Percentiles rank a stretch among this genome's conserved stretches.
Conservation (phyloP, 2,329 filamentous ascomycete species). For the Arthrobotrys pseudoclavata region DNA sequence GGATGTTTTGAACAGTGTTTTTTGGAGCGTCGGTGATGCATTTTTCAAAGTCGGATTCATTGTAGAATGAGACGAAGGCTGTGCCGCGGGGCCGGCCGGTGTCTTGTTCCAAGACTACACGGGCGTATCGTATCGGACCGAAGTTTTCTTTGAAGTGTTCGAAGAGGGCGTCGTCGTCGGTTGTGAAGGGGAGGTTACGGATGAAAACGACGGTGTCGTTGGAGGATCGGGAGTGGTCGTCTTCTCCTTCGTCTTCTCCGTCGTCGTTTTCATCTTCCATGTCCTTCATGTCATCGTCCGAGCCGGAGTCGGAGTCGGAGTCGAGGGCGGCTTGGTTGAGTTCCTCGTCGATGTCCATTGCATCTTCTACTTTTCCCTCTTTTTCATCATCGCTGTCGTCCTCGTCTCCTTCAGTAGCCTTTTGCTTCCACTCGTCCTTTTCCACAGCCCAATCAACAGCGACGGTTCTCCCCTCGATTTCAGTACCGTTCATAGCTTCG, state of each 20-base stretch:
- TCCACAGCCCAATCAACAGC: slow-evolving; percentile 98
- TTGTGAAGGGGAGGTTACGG: slow-evolving; percentile 91
- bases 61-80: slow-evolving; percentile 93
- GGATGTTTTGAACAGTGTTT: slow-evolving; percentile 66
- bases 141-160: slow-evolving; percentile 85
- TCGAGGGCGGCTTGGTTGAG: slow-evolving; percentile 66
- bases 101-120: slow-evolving; percentile 87
- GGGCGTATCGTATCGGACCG: slow-evolving; percentile 87
- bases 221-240: slow-evolving; percentile 63
- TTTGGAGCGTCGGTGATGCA: slow-evolving; percentile 84
- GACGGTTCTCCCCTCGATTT: slow-evolving; percentile 86
- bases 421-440: slow-evolving; percentile 84
- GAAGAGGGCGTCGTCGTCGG: slow-evolving; percentile 84
- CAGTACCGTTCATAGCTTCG: slow-evolving; percentile 86
- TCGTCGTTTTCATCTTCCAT: slow-evolving; percentile 64
- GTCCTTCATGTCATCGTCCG: slow-evolving; percentile 63
- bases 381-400: slow-evolving; percentile 70
- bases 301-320: slow-evolving; percentile 64
- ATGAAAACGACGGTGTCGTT: slow-evolving; percentile 81
- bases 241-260: slow-evolving; percentile 67
- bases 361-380: slow-evolving; percentile 68
- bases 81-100: slow-evolving; percentile 91
- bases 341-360: slow-evolving; percentile 67
- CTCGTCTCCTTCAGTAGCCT: slow-evolving; percentile 69
- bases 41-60: slow-evolving; percentile 78